phyloP scores from a whole-genome alignment of 345 rosid genomes.

The Hibiscus tridactylites region DNA sequence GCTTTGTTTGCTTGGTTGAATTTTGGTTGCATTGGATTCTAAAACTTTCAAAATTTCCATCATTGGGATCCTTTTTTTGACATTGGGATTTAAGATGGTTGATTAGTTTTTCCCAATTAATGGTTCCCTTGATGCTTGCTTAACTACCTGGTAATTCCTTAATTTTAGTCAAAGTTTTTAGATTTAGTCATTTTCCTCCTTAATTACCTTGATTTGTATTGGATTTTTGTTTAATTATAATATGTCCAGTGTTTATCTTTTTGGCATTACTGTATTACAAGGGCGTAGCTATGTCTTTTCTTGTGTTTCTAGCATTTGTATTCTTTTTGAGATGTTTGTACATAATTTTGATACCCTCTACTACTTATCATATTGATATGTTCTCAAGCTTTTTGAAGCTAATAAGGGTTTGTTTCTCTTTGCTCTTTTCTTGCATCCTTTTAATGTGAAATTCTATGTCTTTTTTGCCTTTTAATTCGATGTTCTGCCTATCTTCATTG shows the following conservation, averaged over 20 bases:
- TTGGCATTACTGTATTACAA: background rate
- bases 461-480: background rate
- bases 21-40: conserved; percentile 11
- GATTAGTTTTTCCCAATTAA: conserved; percentile 3
- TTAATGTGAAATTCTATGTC: background rate
- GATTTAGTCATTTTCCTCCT: background rate
- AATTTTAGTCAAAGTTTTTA: background rate
- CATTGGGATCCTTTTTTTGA: conserved; percentile 1
- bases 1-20: background rate
- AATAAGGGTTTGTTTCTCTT: background rate
- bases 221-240: background rate
- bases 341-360: background rate
- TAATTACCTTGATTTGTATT: background rate
- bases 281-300: too few relatives aligned
- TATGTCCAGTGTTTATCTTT: background rate
- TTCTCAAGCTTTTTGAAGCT: background rate
- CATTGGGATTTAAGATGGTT: background rate
- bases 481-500: background rate
- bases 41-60: background rate
- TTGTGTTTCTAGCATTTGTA: too few relatives aligned
- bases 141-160: background rate
- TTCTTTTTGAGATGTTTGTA: background rate
- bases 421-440: background rate
- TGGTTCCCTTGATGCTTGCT: background rate
- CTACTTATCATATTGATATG: background rate